Evolutionary conservation across 2,329 filamentous ascomycete genomes (phyloP), one percentile per base, ranked within the genome.

Genomic region (Trematosphaeria pertusa): DNA sequence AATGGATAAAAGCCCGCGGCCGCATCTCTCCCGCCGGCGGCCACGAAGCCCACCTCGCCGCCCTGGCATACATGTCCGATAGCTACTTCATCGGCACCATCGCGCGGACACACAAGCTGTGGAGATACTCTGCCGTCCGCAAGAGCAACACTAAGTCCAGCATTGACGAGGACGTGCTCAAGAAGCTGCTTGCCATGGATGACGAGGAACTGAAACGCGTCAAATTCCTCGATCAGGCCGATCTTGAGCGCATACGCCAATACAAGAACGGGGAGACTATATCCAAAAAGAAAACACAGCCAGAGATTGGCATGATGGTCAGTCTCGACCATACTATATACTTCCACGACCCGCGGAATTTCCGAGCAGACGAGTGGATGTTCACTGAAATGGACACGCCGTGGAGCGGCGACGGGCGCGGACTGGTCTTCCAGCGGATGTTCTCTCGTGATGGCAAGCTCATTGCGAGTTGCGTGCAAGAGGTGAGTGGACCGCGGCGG

Each of bases 51-150:
- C 92, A 97, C 68, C 78, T 97, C 26, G 87, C 84, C 28, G 94
- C 94, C 7, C 79, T 99, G 52, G 93, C 93, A 18, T 99, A 97
- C 76, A 89, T 97, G 77, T 90, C 87, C 19, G 93, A 97, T 74
- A 88, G 83, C 66, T 94, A 89, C 75, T 97, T 99, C 74, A 92
- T 97, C 70, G 92, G 89, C 30, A 97, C 92, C 2, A 84, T 97
- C 6, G 80, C 87, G 20, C 84, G 90, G 15, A 86, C 92, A 43
- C 92, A 97, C 72, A 81, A 84, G 46, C 80, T 97, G 26, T 92
- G 88, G 82, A 81, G 89, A 11, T 90, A 89, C 68, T 83, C 81
- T 1, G 81, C 76, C 10, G 78, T 50, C 3, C 64, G 70, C 51
- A 64, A 69, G 52, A 59, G 50, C 57, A 65, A 66, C 8, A 56